Base-by-base conservation (phyloP, 352 stramenopile genomes). In the Globisporangium canariense region DNA sequence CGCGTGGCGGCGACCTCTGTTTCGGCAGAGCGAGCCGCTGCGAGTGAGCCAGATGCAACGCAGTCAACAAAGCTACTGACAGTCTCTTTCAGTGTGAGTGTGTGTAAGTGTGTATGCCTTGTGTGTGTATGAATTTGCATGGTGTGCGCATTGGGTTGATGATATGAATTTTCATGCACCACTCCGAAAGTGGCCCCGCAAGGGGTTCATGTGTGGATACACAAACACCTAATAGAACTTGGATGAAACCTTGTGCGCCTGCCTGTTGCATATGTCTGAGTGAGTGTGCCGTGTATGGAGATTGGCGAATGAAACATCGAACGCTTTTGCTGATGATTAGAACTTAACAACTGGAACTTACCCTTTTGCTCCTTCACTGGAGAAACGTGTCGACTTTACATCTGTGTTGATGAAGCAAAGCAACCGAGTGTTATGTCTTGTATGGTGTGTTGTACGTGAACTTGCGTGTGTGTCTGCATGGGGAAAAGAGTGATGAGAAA, bases 401-500 rank as follows among this genome's bases (percentile, higher is more conserved):
- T 85, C 85, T 94, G 85, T 94, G 85, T 94, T 94, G 89, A 90
- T 94, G 85, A 94, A 83, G 83, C 78, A 82, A 86, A 68, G 58
- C 43, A 68, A 28, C 40, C 66, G 55, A 59, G 4, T 73, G 7
- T 70, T 47, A 41, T 67, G 14, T 65, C 60, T 14, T 56, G 30
- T 30, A 45, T 45, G 51, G 40, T 47, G 13, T 72, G 54, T 28
- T 28, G 25, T 28, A 28, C 25, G 25, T 28, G 25, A 28, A 28
- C 60, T 10, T 70, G 22, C 14, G 7, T 52, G 60, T 43, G n/a
- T 41, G 11, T 65, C 36, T 8, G 9, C n/a, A 25, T 32, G 60
- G 41, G 55, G 64, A 60, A 69, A 69, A 78, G 76, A 69, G 68
- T 89, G 83, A 92, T 64, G 83, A 94, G 55, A 90, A 75, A 70